Evolutionary conservation across 495 filamentous ascomycete genomes (phyloP), one percentile per base, ranked within the genome.

Genomic region (Penicillium diatomitis): DNA sequence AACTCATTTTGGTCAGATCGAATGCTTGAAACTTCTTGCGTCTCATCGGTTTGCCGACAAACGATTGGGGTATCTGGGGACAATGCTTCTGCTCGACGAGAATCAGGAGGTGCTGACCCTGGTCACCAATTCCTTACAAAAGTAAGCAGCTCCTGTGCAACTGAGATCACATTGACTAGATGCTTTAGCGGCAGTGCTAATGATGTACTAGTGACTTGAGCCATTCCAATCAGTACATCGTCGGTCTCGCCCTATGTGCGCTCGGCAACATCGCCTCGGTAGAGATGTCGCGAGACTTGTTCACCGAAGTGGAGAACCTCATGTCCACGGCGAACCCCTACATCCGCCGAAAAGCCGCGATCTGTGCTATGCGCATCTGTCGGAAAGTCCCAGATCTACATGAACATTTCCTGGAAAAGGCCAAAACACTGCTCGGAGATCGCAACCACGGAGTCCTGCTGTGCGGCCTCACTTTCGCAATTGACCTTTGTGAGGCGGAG

Each of bases 321-420:
- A 71, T 96, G 47, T 88, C 89, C 8, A 95, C 88, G 31, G 84
- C 88, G 34, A 98, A 98, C 65, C 91, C 92, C 8, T 98, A 98
- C 57, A 95, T 97, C 60, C 83, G 91, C 43, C 81, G 92, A 43
- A 98, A 98, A 76, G 92, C 94, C 33, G 94, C 92, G 5, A 78
- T 98, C n/a, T 98, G 92, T 66, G 92, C 92, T n/a, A 98, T 98
- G 94, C 80, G 94, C 36, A 95, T 98, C 71, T 96, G 90, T 70
- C 83, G 90, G 54, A 98, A 98, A 67, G 94, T 97, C 38, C 92
- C 92, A 5, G 92, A 98, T 62, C 75, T 98, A 34, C 88, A 96
- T 68, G 92, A 98, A 59, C 89, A 98, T 65, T 98, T 97, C 60
- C 59, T 96, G 29, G 94, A 97, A 50, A 96, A 96, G 66, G 85